Base-by-base conservation (phyloP, 73 alveolate species). In the Breviolum minutum region DNA sequence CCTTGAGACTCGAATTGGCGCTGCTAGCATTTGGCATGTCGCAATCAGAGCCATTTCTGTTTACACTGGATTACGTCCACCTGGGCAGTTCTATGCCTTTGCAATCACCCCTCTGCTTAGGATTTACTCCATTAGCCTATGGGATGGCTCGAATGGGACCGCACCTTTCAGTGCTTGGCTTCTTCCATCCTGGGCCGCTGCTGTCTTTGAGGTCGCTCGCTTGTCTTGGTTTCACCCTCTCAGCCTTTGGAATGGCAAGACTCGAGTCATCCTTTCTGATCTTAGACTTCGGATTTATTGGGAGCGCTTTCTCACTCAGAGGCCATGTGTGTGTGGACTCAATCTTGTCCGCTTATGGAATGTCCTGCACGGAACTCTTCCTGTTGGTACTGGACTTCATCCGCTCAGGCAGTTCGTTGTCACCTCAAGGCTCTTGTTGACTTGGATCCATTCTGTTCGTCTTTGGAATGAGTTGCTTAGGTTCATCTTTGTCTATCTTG, bases 201-300 rank as follows among this genome's bases (percentile, higher is more conserved):
- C 19, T 68, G 74, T 64, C 69, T n/a, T 40, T 27, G 27, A 89
- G 40, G 66, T 30, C 83, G 20, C 63, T 22, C 60, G 95, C 88
- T 0, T n/a, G 73, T 7, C 17, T 29, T 17, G 99, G 80, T 66
- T 82, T 66, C 95, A 60, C 99, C 16, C 61, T 26, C 68, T 74
- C 63, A 19, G 86, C 27, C 61, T 95, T n/a, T 54, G 99, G 99
- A 68, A 82, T 95, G 95, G 99, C 99, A 7, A 22, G 99, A 16
- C 63, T 68, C 48, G 99, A 79, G 14, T 17, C 22, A 13, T 19
- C 32, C 17, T 19, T 82, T 6, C 66, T 62, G 32, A 48, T 68
- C 29, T 73, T 82, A 40, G 99, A 95, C 95, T 16, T 19, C 62
- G 76, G 66, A 26, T 63, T 24, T 13, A 30, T 82, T 12, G 99